Evolutionary conservation across 176 grass and related monocot species (phyloP).

Genomic region (Carex cristatella): DNA sequence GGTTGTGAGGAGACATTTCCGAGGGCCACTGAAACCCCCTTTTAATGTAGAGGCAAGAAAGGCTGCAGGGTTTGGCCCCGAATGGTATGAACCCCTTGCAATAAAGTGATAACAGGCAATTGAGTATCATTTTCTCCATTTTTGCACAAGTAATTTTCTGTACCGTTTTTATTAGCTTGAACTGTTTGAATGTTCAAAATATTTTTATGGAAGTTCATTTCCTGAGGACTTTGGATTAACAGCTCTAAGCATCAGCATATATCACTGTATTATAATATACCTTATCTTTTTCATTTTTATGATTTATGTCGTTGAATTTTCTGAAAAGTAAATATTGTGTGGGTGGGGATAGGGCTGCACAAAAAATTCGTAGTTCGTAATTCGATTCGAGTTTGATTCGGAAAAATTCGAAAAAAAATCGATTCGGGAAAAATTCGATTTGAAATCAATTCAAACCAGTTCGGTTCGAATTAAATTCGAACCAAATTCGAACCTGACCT

Average conservation of each 20-base stretch:
- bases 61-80: slow-evolving; percentile 65
- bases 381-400: no score
- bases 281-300: neutral
- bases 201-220: neutral
- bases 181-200: neutral
- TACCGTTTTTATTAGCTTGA: neutral
- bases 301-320: neutral
- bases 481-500: no score
- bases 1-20: slow-evolving; percentile 68
- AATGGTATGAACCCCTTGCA: slow-evolving; percentile 77
- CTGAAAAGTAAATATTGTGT: neutral
- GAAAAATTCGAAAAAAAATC: no score
- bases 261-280: neutral
- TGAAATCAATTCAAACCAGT: no score
- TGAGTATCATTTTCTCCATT: neutral
- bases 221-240: neutral
- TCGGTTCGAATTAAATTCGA: no score
- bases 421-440: no score
- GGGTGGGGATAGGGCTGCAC: neutral
- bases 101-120: slow-evolving; percentile 19
- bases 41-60: slow-evolving; percentile 66
- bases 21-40: slow-evolving; percentile 68
- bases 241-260: neutral
- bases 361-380: no score
- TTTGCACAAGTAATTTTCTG: neutral